Evolutionary conservation across 352 stramenopile genomes (phyloP), one percentile per base, ranked within the genome.

Genomic region (Globisporangium parvum): DNA sequence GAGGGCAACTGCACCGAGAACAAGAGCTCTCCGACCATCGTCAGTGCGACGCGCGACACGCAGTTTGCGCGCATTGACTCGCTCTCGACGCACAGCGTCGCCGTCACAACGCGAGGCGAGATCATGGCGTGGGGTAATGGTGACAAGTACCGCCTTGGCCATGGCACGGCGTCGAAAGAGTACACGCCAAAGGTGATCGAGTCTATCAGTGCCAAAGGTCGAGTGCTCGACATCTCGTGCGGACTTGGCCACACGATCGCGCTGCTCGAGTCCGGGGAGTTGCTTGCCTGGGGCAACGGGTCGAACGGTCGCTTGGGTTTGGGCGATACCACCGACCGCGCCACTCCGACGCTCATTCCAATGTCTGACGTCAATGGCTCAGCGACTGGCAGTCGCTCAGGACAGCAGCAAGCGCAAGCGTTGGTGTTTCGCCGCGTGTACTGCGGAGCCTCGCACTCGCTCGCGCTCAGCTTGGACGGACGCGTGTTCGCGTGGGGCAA

Each of bases 1-100:
- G 84, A 94, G 24, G 72, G 71, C 2, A 91, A 92, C 31, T 94
- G 84, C 49, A 92, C 82, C 0, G 84, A 94, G 55, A 94, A 94
- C 67, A 94, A 94, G 51, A 67, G 40, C 28, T 61, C 74, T 0
- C 81, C 84, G 2, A 91, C 80, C 6, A 65, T 88, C 42, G 70
- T 94, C 56, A 65, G 59, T 1, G 74, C 80, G 1, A 87, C 70
- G 2, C 67, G 62, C 12, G 80, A 80, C 31, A 23, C 80, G 14
- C 46, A 67, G 6, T 85, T 92, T 31, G 51, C 63, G 1, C 87
- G 84, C 51, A 84, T 94, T n/a, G 81, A 91, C 46, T 92, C 84
- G 20, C 65, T 94, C 1, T 94, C 84, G 9, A 94, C 84, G 0
- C 85, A 95, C 48, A 91, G 80, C 46, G 78, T 91, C 12, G 83